Conservation (phyloP, 768 basidiomycete genomes). For the Tremella yokohamensis region DNA sequence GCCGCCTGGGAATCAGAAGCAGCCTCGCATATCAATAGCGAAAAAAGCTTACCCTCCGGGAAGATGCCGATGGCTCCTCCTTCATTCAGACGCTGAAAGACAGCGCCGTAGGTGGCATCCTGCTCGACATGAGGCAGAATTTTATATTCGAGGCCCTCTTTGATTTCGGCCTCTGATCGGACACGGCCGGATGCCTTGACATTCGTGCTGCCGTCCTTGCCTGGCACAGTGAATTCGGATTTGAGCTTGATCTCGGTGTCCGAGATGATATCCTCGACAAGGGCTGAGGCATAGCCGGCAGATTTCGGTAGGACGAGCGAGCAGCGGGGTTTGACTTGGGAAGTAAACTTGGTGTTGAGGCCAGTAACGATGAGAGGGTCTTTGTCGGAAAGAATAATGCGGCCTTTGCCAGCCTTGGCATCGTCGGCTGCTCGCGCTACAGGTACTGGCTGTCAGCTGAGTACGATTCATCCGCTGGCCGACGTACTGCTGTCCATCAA, state of each 20-base stretch:
- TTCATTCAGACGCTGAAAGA: constrained; percentile 78
- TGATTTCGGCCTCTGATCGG: constrained; percentile 30
- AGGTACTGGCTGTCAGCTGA: constrained; percentile 63
- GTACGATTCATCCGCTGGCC: constrained; percentile 8
- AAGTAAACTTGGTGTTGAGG: constrained; percentile 70
- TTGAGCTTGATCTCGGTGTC: constrained; percentile 65
- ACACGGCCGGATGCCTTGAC: constrained; percentile 45
- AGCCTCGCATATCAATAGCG: not conserved
- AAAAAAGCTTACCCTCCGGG: constrained; percentile 71
- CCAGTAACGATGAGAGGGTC: constrained; percentile 82
- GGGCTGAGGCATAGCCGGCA: constrained; percentile 69
- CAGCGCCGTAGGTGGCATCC: constrained; percentile 86
- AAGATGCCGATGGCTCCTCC: constrained; percentile 95
- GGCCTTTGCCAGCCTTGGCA: constrained; percentile 70
- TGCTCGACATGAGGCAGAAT: constrained; percentile 85
- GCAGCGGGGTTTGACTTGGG: constrained; percentile 59
- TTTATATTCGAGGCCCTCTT: constrained; percentile 72
- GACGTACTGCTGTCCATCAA: constrained; percentile 83
- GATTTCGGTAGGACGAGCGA: constrained; percentile 68
- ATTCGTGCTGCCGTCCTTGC: constrained; percentile 48
- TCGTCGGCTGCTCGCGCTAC: constrained; percentile 86
- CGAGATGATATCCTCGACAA: constrained; percentile 82
- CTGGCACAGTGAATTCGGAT: constrained; percentile 41
- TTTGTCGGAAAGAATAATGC: constrained; percentile 64
- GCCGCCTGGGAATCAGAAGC: constrained; percentile 62